phyloP scores from a whole-genome alignment of 495 filamentous ascomycete genomes.

The Usnea hakonensis region DNA sequence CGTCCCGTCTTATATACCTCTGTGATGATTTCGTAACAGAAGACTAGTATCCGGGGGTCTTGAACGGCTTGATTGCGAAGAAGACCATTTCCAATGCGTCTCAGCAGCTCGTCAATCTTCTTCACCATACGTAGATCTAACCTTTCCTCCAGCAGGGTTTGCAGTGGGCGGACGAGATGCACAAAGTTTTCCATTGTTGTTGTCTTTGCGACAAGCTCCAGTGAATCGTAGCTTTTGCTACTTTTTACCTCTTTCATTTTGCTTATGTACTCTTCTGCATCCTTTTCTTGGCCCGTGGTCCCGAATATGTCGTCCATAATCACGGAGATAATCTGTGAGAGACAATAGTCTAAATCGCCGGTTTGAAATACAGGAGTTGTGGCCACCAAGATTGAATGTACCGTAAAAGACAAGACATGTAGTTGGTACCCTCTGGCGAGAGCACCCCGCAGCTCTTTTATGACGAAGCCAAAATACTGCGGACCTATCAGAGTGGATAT shows the following conservation, averaged over 20 bases:
- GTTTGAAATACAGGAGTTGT: conserved; percentile 65
- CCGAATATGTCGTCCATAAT: conserved; percentile 99
- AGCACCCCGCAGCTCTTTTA: conserved; percentile 81
- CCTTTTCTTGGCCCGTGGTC: conserved; percentile 91
- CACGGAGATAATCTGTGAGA: conserved; percentile 65
- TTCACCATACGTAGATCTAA: conserved; percentile 67
- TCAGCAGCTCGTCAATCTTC: conserved; percentile 85
- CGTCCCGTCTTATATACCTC: conserved; percentile 62
- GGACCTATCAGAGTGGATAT: conserved; percentile 74
- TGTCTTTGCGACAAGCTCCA: conserved; percentile 82
- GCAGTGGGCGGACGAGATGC: conserved; percentile 67
- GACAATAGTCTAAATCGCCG: conserved; percentile 84
- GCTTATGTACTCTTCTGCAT: conserved; percentile 89
- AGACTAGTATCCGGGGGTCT: conserved; percentile 71
- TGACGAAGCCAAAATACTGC: conserved; percentile 77
- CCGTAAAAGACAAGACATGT: conserved; percentile 88
- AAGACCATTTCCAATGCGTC: conserved; percentile 74
- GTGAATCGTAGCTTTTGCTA: conserved; percentile 94
- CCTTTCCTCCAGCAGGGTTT: conserved; percentile 69
- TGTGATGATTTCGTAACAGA: conserved; percentile 89
- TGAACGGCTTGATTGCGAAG: conserved; percentile 67
- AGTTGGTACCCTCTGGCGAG: conserved; percentile 82
- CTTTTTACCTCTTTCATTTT: conserved; percentile 97
- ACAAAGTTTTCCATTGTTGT: conserved; percentile 67
- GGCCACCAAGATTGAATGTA: conserved; percentile 81